Base-by-base conservation (phyloP, 164 flowering plant species). In the Warburgia ugandensis region DNA sequence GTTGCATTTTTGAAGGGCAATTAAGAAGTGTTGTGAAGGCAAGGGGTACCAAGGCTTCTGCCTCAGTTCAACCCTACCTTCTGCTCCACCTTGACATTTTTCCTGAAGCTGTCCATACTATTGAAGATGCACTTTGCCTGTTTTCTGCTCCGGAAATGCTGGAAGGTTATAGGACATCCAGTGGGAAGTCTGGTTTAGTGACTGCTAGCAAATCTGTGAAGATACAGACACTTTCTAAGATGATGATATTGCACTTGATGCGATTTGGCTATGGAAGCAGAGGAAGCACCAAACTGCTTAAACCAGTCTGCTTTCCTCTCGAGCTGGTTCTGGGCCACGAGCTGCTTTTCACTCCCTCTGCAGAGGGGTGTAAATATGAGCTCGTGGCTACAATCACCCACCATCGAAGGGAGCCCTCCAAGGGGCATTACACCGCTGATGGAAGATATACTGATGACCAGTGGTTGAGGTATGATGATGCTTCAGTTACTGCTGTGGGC, bases 171-270 rank as follows among this genome's bases (percentile, higher is more conserved):
- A 80, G 84, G 46, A 40, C 95, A 52, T 75, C 94, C 37, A 56
- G 78, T 59, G 89, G 86, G 48, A 87, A 91, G 71, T 60, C 53
- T 33, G 71, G 60, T 13, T 48, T 84, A 3, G 97, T 84, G 50
- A 67, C 69, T 68, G 98, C 98, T 19, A 85, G 76, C 57, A 92
- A 88, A 57, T 77, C 88, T 28, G 62, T 83, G 5, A 70, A 80
- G 68, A 87, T 92, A 61, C 83, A 81, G 55, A 62, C 61, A 19
- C 86, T 80, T 38, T 76, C 98, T 47, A 77, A 79, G 77, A 74
- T 92, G 43, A 67, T 92, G 98, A 80, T 92, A 54, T 53, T 92
- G 73, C 98, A 92, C 64, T 65, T 92, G 54, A 92, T 76, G 95
- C 88, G 98, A 16, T 92, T 92, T 65, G 55, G 83, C 55, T 92